These are phyloP conservation scores for Teratosphaeriaceae sp. DNA, from an alignment of 2,329 filamentous ascomycete genomes.

Conservation along the genomic window DNA sequence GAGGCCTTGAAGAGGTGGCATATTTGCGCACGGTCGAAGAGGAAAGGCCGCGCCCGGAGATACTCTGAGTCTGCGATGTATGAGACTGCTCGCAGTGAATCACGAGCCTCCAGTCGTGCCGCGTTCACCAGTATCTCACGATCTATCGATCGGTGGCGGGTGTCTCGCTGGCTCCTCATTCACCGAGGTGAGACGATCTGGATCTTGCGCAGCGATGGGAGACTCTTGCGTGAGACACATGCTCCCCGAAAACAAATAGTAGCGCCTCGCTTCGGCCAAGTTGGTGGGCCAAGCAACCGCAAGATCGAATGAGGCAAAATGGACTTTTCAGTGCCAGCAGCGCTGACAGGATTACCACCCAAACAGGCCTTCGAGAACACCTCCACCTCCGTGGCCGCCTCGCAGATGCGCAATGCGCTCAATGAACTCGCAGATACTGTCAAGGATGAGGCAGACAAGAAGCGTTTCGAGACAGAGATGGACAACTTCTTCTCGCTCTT, in stretches of 20 bases:
- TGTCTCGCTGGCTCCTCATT: no score
- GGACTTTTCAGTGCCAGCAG: background rate
- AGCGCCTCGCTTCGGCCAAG: no score
- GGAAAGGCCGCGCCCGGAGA: background rate
- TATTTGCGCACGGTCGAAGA: no score
- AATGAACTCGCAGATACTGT: constrained; percentile 89
- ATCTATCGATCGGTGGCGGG: no score
- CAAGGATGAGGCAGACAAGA: constrained; percentile 66
- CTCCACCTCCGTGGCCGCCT: constrained; percentile 93
- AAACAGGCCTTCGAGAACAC: constrained; percentile 95
- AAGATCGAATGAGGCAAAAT: no score
- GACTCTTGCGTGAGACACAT: no score
- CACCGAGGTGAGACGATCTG: no score
- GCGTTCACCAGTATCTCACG: no score
- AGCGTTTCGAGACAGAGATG: constrained; percentile 97
- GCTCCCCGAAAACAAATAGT: no score
- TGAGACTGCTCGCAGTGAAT: no score
- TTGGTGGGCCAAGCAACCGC: background rate
- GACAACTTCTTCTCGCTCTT: constrained; percentile 99
- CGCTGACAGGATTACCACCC: background rate
- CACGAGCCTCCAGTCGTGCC: no score
- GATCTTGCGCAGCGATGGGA: no score
- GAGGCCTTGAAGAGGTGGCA: background rate
- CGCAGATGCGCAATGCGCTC: constrained; percentile 97
- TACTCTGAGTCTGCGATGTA: background rate